phyloP scores from a whole-genome alignment of 768 basidiomycete genomes.

The Daedalea quercina region DNA sequence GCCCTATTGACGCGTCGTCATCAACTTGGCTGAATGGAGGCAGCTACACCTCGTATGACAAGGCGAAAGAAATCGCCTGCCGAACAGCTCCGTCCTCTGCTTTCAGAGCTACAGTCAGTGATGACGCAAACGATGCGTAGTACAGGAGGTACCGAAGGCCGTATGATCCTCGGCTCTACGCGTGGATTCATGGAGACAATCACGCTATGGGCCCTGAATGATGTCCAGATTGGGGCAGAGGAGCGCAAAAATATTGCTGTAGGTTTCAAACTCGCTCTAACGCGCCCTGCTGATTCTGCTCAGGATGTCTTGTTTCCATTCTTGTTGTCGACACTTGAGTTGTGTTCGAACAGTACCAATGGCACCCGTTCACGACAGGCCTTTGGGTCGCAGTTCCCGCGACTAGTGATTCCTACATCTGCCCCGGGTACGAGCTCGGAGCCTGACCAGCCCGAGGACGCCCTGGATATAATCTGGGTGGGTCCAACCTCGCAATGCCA shows the following conservation, averaged over 20 bases:
- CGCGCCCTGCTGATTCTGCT: not conserved
- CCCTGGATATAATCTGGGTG: constrained; percentile 9
- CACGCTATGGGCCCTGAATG: not conserved
- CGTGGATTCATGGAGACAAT: not conserved
- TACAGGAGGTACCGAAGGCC: constrained; percentile 3
- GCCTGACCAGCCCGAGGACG: too few species aligned
- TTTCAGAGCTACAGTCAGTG: constrained; percentile 12
- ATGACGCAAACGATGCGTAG: constrained; percentile 3
- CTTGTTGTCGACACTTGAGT: constrained; percentile 1
- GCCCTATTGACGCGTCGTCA: not conserved
- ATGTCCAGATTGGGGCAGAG: not conserved
- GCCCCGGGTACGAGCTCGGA: not conserved
- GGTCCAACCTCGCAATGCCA: not conserved
- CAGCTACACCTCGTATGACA: constrained; percentile 21
- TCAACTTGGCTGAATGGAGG: not conserved
- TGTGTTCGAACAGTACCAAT: constrained; percentile 8
- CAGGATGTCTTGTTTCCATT: constrained; percentile 11
- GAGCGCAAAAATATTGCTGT: constrained; percentile 2
- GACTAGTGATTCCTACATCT: constrained; percentile 8
- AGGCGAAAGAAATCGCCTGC: constrained; percentile 12
- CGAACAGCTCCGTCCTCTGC: constrained; percentile 9
- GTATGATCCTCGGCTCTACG: constrained; percentile 4
- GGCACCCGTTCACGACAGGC: constrained; percentile 9
- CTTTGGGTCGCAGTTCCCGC: constrained; percentile 16
- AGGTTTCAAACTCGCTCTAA: not conserved